phyloP scores from a whole-genome alignment of 2,329 filamentous ascomycete species.

The Blastomyces gilchristii region DNA sequence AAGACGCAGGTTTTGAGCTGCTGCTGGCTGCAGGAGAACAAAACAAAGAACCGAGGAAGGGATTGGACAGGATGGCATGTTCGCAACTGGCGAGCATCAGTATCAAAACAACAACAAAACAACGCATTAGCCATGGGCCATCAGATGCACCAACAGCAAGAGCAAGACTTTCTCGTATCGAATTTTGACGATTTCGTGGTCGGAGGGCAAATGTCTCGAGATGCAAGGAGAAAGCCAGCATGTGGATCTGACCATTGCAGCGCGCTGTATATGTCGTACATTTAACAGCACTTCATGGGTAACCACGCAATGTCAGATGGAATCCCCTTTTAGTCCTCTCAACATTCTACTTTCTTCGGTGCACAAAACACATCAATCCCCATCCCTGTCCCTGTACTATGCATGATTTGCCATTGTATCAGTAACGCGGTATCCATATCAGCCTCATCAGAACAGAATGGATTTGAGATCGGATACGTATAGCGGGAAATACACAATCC shows the following conservation, averaged over 20 bases:
- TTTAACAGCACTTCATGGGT: not conserved
- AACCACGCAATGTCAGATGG: not conserved
- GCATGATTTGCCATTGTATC: not conserved
- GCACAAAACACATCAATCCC: not conserved
- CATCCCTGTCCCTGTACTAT: not conserved
- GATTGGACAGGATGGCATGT: conserved; percentile 7
- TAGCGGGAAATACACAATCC: not conserved
- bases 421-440: not conserved
- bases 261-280: not conserved
- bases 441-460: not conserved
- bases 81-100: not conserved
- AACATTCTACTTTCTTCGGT: not conserved
- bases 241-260: not conserved
- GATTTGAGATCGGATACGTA: no score
- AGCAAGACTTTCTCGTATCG: not conserved
- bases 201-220: not conserved
- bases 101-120: conserved; percentile 3
- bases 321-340: not conserved
- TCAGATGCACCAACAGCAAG: not conserved
- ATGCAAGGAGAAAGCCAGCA: not conserved
- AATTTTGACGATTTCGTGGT: not conserved
- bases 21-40: conserved; percentile 9
- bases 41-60: conserved; percentile 9
- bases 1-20: conserved; percentile 3
- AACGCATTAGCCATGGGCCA: not conserved